phyloP scores from a whole-genome alignment of 208 protist species.

The Borovskyia barvae region DNA sequence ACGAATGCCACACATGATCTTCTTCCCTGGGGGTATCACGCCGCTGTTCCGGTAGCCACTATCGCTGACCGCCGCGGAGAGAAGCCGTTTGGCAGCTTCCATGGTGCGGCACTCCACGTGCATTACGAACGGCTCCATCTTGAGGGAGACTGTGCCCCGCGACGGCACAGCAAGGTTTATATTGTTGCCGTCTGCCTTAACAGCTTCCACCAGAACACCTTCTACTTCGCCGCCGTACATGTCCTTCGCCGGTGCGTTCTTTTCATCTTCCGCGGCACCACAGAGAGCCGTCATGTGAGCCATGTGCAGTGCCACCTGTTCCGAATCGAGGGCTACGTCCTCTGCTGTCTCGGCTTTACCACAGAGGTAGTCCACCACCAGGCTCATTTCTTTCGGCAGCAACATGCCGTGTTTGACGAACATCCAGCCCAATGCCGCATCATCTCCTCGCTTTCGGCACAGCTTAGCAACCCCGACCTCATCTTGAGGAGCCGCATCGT shows the following conservation, averaged over 20 bases:
- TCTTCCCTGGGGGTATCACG: conserved; percentile 71
- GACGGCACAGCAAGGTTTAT: conserved; percentile 27
- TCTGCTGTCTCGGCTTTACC: conserved; percentile 21
- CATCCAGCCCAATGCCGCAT: conserved; percentile 77
- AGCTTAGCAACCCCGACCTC: conserved; percentile 6
- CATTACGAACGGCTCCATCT: conserved; percentile 90
- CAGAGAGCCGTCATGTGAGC: conserved; percentile 8
- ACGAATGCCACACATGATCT: conserved; percentile 83
- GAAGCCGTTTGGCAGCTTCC: conserved; percentile 67
- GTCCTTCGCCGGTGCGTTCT: not conserved
- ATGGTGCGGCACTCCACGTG: conserved; percentile 84
- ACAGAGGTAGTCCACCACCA: conserved; percentile 60
- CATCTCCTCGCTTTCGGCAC: conserved; percentile 61
- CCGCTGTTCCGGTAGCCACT: conserved; percentile 86
- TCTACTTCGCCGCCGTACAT: conserved; percentile 56
- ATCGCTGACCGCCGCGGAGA: conserved; percentile 65
- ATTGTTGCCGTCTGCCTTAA: not conserved
- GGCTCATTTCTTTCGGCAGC: conserved; percentile 47
- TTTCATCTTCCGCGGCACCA: not conserved
- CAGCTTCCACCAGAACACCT: conserved; percentile 34
- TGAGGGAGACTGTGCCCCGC: conserved; percentile 60
- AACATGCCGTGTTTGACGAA: conserved; percentile 81
- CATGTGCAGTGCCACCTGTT: conserved; percentile 18
- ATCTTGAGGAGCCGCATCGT: not conserved
- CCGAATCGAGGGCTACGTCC: conserved; percentile 24